Percentiles rank a stretch among this genome's conserved stretches.
phyloP scores from a whole-genome alignment of 805 yeast species.

The Candida insectalens region DNA sequence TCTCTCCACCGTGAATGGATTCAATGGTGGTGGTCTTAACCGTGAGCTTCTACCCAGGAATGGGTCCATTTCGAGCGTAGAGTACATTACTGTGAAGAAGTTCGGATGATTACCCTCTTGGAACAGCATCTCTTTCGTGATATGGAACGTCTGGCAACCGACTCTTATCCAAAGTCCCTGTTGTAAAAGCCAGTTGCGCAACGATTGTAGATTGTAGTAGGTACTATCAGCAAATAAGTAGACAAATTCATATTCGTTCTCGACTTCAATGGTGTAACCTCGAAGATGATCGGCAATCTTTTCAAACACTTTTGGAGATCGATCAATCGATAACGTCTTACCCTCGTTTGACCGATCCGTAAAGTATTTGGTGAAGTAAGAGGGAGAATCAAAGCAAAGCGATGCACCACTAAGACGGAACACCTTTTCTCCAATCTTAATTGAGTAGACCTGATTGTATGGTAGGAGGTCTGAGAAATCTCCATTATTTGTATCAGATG shows the following conservation, averaged over 20 bases:
- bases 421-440: conserved; percentile 57
- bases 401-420: conserved; percentile 78
- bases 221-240: conserved; percentile 59
- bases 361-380: conserved; percentile 75
- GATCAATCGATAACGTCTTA: conserved; percentile 53
- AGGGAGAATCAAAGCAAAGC: conserved; percentile 77
- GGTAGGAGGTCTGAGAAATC: conserved; percentile 53
- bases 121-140: conserved; percentile 45
- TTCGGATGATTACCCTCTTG: conserved; percentile 69
- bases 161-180: conserved; percentile 49
- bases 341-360: conserved; percentile 25
- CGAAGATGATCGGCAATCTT: conserved; percentile 64
- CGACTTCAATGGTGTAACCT: conserved; percentile 64
- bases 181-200: conserved; percentile 38
- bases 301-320: conserved; percentile 63
- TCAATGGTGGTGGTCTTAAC: conserved; percentile 71
- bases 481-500: too few relatives aligned
- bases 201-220: conserved; percentile 56
- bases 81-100: conserved; percentile 57
- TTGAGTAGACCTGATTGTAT: conserved; percentile 55
- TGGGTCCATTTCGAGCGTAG: conserved; percentile 42
- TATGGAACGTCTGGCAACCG: conserved; percentile 50
- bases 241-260: conserved; percentile 49
- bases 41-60: conserved; percentile 26
- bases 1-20: conserved; percentile 43